Evolutionary conservation across 83 land plant genomes (phyloP).

Genomic region (Thuja plicata): DNA sequence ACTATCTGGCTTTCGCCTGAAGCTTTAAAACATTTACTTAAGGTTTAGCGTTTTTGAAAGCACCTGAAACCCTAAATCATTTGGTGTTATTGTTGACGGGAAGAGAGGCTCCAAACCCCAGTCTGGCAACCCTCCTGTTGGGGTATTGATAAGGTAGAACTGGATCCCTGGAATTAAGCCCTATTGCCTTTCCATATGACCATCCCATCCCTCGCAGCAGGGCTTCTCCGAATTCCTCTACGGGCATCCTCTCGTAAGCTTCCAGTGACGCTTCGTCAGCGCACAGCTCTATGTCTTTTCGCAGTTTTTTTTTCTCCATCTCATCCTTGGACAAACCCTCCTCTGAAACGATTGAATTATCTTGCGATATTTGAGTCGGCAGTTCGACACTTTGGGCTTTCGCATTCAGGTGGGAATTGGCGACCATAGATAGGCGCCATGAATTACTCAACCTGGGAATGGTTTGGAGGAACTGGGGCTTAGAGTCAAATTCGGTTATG

Average conservation of each 20-base stretch:
- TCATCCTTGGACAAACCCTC: not conserved
- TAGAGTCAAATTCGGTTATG: not conserved
- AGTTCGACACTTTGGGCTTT: not conserved
- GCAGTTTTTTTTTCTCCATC: constrained; percentile 8
- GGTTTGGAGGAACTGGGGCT: not conserved
- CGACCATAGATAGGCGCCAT: not conserved
- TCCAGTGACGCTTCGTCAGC: constrained; percentile 41
- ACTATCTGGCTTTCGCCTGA: not conserved
- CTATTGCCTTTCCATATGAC: constrained; percentile 46
- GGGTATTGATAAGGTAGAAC: constrained; percentile 16
- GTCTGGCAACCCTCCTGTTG: constrained; percentile 21
- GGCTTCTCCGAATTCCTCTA: constrained; percentile 52
- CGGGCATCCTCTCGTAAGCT: constrained; percentile 41
- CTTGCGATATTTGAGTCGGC: not conserved
- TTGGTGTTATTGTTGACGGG: not conserved
- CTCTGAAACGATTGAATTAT: not conserved
- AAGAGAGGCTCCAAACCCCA: constrained; percentile 41
- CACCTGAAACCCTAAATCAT: not conserved
- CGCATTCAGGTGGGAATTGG: not conserved
- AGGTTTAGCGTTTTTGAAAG: not conserved
- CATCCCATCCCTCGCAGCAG: constrained; percentile 56
- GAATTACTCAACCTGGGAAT: not conserved
- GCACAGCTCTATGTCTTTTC: constrained; percentile 21
- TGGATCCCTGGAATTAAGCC: constrained; percentile 24
- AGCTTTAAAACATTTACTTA: not conserved